These are phyloP conservation scores for Podospora didyma DNA, from an alignment of 495 filamentous ascomycete species.

Conservation along the genomic window DNA sequence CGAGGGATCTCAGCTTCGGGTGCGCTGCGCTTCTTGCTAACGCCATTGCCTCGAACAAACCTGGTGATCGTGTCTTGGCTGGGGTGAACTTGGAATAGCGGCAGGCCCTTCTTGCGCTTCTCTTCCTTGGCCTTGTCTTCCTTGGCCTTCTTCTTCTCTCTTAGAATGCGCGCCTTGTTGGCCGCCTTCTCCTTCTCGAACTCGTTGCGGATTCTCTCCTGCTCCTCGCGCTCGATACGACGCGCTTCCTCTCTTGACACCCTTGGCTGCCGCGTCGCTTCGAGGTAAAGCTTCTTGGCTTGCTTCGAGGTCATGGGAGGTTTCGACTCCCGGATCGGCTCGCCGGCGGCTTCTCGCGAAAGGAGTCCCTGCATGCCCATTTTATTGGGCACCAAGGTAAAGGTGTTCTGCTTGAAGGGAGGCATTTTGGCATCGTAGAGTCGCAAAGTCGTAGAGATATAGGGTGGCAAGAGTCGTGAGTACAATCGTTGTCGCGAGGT, in stretches of 20 bases:
- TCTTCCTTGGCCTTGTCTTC: slow-evolving; percentile 31
- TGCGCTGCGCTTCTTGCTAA: slow-evolving; percentile 19
- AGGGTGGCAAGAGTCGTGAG: background rate
- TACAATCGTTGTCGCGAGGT: no score
- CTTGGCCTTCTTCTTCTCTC: slow-evolving; percentile 43
- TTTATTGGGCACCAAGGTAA: slow-evolving; percentile 22
- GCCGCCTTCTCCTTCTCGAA: slow-evolving; percentile 40
- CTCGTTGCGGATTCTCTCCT: slow-evolving; percentile 41
- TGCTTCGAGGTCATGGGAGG: slow-evolving; percentile 45
- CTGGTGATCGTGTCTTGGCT: slow-evolving; percentile 42
- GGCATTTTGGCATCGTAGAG: slow-evolving; percentile 13
- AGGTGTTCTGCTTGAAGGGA: slow-evolving; percentile 17
- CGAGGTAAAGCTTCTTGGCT: slow-evolving; percentile 35
- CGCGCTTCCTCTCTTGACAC: slow-evolving; percentile 39
- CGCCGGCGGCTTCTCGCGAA: background rate
- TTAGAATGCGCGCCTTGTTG: slow-evolving; percentile 28
- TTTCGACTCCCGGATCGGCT: no score
- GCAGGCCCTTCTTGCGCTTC: slow-evolving; percentile 37
- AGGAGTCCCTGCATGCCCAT: slow-evolving; percentile 21
- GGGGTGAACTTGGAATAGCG: slow-evolving; percentile 35
- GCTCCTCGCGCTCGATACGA: slow-evolving; percentile 37
- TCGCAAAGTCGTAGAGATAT: no score
- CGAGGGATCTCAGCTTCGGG: slow-evolving; percentile 8
- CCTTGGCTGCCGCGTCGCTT: slow-evolving; percentile 29
- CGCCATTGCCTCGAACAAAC: slow-evolving; percentile 34